These are phyloP conservation scores for Fusarium kyushuense DNA, from an alignment of 2,329 filamentous ascomycete species.

Conservation along the genomic window DNA sequence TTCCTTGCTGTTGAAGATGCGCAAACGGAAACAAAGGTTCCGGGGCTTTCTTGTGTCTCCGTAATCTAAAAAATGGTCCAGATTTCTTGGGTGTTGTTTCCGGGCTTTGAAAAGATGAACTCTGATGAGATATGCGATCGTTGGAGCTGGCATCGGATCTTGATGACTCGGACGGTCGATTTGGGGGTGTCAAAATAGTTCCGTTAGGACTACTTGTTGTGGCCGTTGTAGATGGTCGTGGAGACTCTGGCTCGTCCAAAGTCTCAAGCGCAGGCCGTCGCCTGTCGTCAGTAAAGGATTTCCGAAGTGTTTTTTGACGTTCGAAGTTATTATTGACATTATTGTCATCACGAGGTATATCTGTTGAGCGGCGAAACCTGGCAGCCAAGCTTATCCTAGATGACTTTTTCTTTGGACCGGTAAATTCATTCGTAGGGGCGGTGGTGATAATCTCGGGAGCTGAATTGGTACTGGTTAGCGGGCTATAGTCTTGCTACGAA, in stretches of 20 bases:
- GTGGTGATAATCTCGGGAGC: constrained; percentile 88
- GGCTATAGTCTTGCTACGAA: constrained; percentile 10
- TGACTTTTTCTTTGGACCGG: constrained; percentile 65
- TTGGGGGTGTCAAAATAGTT: constrained; percentile 62
- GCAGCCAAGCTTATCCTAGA: constrained; percentile 67
- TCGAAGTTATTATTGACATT: constrained; percentile 26
- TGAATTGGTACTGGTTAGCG: constrained; percentile 50
- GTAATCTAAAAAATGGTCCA: constrained; percentile 84
- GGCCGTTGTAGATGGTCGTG: constrained; percentile 49
- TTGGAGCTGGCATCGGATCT: constrained; percentile 86
- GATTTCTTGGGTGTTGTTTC: constrained; percentile 71
- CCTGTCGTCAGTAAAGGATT: constrained; percentile 61
- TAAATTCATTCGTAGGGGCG: constrained; percentile 79
- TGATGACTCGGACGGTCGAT: constrained; percentile 77
- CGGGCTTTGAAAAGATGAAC: constrained; percentile 68
- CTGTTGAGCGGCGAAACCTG: constrained; percentile 65
- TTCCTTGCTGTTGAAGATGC: constrained; percentile 81
- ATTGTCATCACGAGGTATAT: constrained; percentile 55
- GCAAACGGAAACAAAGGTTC: constrained; percentile 86
- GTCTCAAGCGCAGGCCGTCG: constrained; percentile 50
- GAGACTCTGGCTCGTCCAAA: constrained; percentile 68
- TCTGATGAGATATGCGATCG: constrained; percentile 70
- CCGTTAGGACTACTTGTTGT: constrained; percentile 47
- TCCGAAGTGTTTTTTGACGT: constrained; percentile 45
- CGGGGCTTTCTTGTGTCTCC: constrained; percentile 79